Base-by-base conservation (phyloP, 1,139 yeast genomes). In the Blastobotrys serpentis region DNA sequence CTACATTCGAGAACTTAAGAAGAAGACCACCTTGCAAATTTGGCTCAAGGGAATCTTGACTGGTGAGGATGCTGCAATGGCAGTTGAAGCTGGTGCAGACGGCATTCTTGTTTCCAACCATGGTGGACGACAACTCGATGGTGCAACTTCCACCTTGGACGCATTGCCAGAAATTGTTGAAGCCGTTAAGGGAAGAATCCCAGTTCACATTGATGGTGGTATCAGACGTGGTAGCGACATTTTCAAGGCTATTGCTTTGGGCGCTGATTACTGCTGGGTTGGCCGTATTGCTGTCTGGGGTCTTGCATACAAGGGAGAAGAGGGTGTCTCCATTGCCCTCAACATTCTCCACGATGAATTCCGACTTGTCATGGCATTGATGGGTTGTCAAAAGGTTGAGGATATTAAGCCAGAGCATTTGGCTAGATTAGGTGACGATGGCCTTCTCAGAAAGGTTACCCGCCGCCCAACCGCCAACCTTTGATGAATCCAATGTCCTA, bases 111-210 rank as follows among this genome's bases (percentile, higher is more conserved):
- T 81, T 33, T 79, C 84, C n/a, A 81, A 81, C 60, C 86, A 81
- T 58, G 86, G 86, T 30, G 86, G 86, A 18, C 66, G 86, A 47
- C 86, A 81, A 60, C 70, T 81, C 44, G 86, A 81, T 54, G 78
- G 73, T 50, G 72, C 82, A 1, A 70, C 73, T 59, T 77, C 84
- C 0, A 82, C 86, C 6, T 64, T 81, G 42, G 84, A 81, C 60
- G 76, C 80, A 2, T 69, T 81, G 46, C 79, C 81, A 1, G 83
- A 79, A 54, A 73, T 81, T 37, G 76, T 74, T 59, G 79, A 78
- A 11, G 66, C 66, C 11, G 70, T 64, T 23, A 63, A 69, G 37
- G 71, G 74, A 34, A 69, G 74, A 36, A 68, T 81, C 44, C 82
- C 81, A 53, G 71, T 81, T 2, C 82, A 70, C 59, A 65, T 81